These are phyloP conservation scores for Orbilia blumenaviensis DNA, from an alignment of 2,329 filamentous ascomycete species.

Conservation along the genomic window DNA sequence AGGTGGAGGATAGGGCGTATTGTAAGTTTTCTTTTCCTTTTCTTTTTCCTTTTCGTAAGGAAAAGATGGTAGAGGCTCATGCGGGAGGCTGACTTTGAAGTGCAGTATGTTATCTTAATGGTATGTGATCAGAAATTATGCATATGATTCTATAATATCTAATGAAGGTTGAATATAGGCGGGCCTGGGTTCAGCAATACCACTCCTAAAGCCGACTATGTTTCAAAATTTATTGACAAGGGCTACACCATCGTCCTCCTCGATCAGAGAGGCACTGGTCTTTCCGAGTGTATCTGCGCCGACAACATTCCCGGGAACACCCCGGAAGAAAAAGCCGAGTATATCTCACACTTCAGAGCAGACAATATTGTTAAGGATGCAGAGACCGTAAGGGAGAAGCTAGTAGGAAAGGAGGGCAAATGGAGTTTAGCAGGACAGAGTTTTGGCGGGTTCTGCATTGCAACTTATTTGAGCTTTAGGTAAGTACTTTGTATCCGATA, in stretches of 20 bases:
- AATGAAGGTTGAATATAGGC: constrained; percentile 2
- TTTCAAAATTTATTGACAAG: constrained; percentile 37
- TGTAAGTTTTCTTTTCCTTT: constrained; percentile 15
- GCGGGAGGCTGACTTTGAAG: neutral
- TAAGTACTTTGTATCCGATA: no score
- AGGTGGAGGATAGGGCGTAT: constrained; percentile 19
- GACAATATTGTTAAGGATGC: constrained; percentile 87
- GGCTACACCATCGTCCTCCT: constrained; percentile 71
- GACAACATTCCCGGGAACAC: constrained; percentile 73
- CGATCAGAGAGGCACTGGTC: constrained; percentile 89
- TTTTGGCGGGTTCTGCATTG: constrained; percentile 86
- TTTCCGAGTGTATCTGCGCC: constrained; percentile 81
- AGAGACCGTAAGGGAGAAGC: constrained; percentile 80
- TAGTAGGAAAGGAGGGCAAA: constrained; percentile 72
- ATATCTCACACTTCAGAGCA: constrained; percentile 84
- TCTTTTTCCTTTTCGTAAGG: no score
- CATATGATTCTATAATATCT: neutral
- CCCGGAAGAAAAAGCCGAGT: constrained; percentile 75
- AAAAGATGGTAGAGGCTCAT: neutral
- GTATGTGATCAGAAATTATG: neutral
- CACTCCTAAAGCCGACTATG: constrained; percentile 23
- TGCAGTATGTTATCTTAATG: constrained; percentile 43
- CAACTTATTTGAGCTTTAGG: constrained; percentile 84
- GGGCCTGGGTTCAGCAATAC: constrained; percentile 45
- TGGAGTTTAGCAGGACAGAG: constrained; percentile 92